Conservation (phyloP, 2,329 filamentous ascomycete species). For the Massarina eburnea region DNA sequence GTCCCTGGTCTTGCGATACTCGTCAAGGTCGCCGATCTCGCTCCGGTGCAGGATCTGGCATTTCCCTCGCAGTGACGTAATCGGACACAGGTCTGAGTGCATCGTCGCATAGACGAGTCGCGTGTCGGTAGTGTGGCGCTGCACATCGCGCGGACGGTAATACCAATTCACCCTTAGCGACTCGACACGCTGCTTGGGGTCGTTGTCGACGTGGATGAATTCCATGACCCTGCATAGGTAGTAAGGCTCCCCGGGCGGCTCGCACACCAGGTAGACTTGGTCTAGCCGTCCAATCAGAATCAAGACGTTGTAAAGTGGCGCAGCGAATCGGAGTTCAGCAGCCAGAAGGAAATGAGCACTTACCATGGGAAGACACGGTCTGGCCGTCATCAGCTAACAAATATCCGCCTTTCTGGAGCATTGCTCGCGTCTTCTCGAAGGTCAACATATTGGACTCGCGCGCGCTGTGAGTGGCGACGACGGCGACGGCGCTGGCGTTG, state of each 20-base stretch:
- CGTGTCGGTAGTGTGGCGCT: conserved; percentile 86
- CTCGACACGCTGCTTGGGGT: conserved; percentile 73
- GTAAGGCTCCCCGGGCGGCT: conserved; percentile 96
- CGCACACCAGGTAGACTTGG: conserved; percentile 94
- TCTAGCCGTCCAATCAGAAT: conserved; percentile 55
- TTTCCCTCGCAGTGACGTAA: conserved; percentile 90
- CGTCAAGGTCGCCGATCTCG: conserved; percentile 80
- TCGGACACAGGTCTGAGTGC: conserved; percentile 94
- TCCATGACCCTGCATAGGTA: conserved; percentile 99
- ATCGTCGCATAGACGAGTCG: conserved; percentile 93
- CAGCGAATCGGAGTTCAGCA: conserved; percentile 23
- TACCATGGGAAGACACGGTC: conserved; percentile 81
- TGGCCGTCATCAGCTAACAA: conserved; percentile 91
- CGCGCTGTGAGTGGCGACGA: conserved; percentile 42
- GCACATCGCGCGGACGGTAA: conserved; percentile 94
- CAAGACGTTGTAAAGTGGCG: conserved; percentile 30
- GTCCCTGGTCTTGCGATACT: conserved; percentile 81
- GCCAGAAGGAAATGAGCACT: conserved; percentile 23
- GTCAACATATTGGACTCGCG: conserved; percentile 84
- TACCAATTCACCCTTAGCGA: conserved; percentile 96
- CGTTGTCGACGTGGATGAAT: conserved; percentile 77
- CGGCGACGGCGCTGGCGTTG: conserved; percentile 26
- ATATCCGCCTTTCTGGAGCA: conserved; percentile 73
- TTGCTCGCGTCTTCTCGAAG: conserved; percentile 72
- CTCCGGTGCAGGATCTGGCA: conserved; percentile 87